phyloP scores from a whole-genome alignment of 768 basidiomycete species.

The Podaxis rugospora region DNA sequence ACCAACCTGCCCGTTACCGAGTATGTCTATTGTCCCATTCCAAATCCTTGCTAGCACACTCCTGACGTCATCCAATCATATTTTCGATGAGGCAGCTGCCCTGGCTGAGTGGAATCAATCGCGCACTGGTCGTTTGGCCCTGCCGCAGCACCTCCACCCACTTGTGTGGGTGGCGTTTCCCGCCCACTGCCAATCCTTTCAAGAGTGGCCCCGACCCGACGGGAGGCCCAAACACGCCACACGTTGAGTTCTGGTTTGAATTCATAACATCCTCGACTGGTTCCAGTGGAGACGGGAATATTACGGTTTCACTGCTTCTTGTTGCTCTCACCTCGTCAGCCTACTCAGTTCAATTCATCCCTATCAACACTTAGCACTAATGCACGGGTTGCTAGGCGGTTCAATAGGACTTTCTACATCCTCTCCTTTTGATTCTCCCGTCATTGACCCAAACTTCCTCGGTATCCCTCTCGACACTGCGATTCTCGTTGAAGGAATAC shows the following conservation, averaged over 20 bases:
- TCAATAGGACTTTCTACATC: conserved; percentile 29
- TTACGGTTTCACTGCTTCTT: background rate
- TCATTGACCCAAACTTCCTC: conserved; percentile 34
- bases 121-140: background rate
- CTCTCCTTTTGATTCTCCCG: conserved; percentile 35
- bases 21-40: background rate
- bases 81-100: background rate
- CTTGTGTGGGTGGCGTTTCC: conserved; percentile 1
- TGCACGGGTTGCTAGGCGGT: conserved; percentile 5
- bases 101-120: conserved; percentile 7
- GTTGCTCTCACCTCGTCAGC: background rate
- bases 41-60: background rate
- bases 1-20: background rate
- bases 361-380: background rate
- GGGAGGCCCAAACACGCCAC: background rate
- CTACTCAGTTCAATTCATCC: background rate
- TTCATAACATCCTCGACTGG: background rate
- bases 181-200: background rate
- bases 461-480: conserved; percentile 16
- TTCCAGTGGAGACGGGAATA: background rate
- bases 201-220: background rate
- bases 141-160: background rate
- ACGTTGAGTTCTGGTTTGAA: conserved; percentile 8
- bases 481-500: conserved; percentile 18
- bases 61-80: background rate